Base-by-base conservation (phyloP, 352 stramenopile genomes). In the Thalassiosira mediterranea region DNA sequence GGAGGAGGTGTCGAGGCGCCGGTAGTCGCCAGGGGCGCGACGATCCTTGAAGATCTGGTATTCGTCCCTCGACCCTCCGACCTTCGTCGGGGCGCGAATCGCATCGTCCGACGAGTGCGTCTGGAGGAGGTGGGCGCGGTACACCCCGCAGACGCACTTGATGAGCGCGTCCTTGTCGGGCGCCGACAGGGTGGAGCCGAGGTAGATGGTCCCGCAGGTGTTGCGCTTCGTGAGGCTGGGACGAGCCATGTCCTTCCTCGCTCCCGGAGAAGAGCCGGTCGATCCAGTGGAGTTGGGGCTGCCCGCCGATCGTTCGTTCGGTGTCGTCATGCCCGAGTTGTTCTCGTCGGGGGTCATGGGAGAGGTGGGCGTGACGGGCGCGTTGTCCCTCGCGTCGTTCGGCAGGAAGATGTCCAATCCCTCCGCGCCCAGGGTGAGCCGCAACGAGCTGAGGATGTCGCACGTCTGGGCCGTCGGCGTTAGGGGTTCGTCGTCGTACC, bases 151-250 rank as follows among this genome's bases (percentile, higher is more conserved):
- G 13, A 98, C 94, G 79, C 96, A 98, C 72, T 88, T 90, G 72
- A 98, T 98, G 15, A 95, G 97, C 21, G 94, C 95, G 56, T 98
- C 95, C 76, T 97, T 95, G 77, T 99, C 96, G 0, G 96, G 96
- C n/a, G 89, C 89, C 63, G 96, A 95, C 87, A 98, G 97, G 8
- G 96, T 98, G 10, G 95, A 90, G 53, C 95, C 94, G 62, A 98
- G 94, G 42, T 95, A 98, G 76, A 97, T 95, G 23, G 96, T 98
- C 26, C 95, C 97, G 81, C 97, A 98, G 11, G 96, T 97, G 62
- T 97, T 97, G 52, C 94, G 89, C 47, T 89, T 84, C 28, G 68
- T 73, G 10, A 89, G 47, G 34, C 4, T 64, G 8, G 32, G 25
- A 42, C 47, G 72, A 19, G 28, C 19, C 13, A 82, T 2, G 38